These are phyloP conservation scores for Helicocarpus griseus DNA, from an alignment of 2,329 filamentous ascomycete genomes.

Conservation along the genomic window DNA sequence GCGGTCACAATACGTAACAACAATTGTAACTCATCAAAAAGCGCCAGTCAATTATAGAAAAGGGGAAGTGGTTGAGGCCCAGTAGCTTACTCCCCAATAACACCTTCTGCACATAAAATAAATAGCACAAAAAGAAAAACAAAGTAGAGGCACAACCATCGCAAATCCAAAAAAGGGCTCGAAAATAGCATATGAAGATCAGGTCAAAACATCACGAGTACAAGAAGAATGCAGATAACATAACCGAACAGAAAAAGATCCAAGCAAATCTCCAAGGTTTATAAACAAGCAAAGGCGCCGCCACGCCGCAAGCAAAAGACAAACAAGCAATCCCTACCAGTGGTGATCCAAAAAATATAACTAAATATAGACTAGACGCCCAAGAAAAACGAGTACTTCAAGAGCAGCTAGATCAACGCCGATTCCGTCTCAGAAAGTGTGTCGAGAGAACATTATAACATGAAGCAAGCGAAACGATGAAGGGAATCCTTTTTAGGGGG, in stretches of 20 bases:
- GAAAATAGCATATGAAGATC: background rate
- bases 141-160: background rate
- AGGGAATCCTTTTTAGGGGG: conserved; percentile 1
- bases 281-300: conserved; percentile 1
- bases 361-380: background rate
- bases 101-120: background rate
- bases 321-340: conserved; percentile 4
- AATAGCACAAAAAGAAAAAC: background rate
- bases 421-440: conserved; percentile 1
- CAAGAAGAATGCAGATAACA: no score
- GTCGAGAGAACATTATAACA: background rate
- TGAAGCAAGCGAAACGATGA: background rate
- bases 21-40: no score
- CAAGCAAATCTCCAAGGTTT: conserved; percentile 1
- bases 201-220: background rate
- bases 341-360: conserved; percentile 1
- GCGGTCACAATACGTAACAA: no score
- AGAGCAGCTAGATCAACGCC: conserved; percentile 1
- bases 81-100: no score
- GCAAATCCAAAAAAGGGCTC: background rate
- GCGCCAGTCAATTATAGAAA: no score
- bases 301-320: conserved; percentile 7
- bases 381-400: background rate
- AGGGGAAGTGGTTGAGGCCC: no score
- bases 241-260: background rate